Base-by-base conservation (phyloP, 164 flowering plant species). In the Aristolochia fimbriata region DNA sequence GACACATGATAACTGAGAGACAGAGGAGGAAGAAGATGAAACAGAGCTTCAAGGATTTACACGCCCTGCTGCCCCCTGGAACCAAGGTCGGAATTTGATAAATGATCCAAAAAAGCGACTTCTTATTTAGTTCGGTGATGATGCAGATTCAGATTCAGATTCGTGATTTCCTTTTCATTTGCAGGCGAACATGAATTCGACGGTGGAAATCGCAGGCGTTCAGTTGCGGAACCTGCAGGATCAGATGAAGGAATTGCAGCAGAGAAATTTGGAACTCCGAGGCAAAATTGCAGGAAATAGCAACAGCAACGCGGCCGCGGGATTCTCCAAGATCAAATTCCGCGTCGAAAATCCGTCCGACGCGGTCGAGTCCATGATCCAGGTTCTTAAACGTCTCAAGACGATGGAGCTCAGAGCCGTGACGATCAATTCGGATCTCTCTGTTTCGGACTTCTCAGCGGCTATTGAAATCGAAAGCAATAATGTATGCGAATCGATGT, bases 1-100 rank as follows among this genome's bases (percentile, higher is more conserved):
- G 71, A 12, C 90, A 79, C 59, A 77, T 72, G 86, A 59, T 84
- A 53, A 72, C 37, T 27, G 87, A 82, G 80, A 66, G 84, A 23
- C 55, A 69, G 68, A 79, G 87, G 61, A 77, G 91, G 47, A 74
- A 72, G 62, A 78, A 62, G 59, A 75, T 80, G 70, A 79, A 51
- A 62, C 66, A 71, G 27, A 65, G 62, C 48, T 82, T 69, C 65
- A 16, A 30, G 6, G 71, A 70, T 24, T 53, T 85, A 64, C 85
- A 71, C 58, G 64, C 81, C 11, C 0, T 76, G 48, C 27, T 82
- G 53, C 87, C 85, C n/a, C 55, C 20, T 47, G 75, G 76, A 20
- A 81, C 87, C 54, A 84, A 84, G 82, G 85, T 79, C 0, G 0
- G 15, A 0, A 13, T 27, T 27, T 5, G 30, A 27, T 5, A 27